phyloP scores from a whole-genome alignment of 768 basidiomycete genomes.

The Trametes cinnabarina region DNA sequence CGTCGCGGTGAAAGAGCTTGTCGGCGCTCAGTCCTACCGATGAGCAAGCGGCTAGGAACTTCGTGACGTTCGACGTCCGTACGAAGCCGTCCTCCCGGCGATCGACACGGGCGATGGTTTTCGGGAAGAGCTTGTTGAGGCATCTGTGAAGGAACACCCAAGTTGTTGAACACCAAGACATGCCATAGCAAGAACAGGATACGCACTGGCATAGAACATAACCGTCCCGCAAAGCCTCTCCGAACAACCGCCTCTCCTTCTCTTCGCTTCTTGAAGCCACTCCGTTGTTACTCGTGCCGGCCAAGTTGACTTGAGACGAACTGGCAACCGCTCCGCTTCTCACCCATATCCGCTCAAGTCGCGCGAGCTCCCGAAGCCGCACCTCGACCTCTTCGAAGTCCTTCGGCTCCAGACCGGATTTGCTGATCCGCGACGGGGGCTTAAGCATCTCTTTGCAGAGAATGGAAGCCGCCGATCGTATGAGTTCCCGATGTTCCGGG shows the following conservation, averaged over 20 bases:
- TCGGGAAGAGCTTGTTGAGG: slow-evolving; percentile 72
- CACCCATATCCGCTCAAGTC: slow-evolving; percentile 77
- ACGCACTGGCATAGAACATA: slow-evolving; percentile 89
- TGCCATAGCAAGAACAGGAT: not conserved
- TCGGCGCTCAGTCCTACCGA: slow-evolving; percentile 60
- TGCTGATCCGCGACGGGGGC: slow-evolving; percentile 55
- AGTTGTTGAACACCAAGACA: not conserved
- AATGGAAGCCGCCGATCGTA: slow-evolving; percentile 61
- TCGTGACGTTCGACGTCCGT: slow-evolving; percentile 69
- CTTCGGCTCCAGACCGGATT: slow-evolving; percentile 45
- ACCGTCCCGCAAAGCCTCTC: slow-evolving; percentile 78
- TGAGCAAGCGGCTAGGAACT: slow-evolving; percentile 74
- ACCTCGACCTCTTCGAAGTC: slow-evolving; percentile 80
- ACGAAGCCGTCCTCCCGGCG: slow-evolving; percentile 63
- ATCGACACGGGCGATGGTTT: slow-evolving; percentile 60
- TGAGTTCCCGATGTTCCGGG: slow-evolving; percentile 63
- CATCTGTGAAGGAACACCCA: slow-evolving; percentile 45
- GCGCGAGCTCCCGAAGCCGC: slow-evolving; percentile 53
- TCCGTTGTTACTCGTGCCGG: slow-evolving; percentile 29
- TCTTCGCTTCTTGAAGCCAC: slow-evolving; percentile 63
- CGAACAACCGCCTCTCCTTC: slow-evolving; percentile 68
- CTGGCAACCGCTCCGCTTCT: slow-evolving; percentile 53
- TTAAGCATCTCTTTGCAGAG: slow-evolving; percentile 66
- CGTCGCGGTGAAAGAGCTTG: slow-evolving; percentile 67
- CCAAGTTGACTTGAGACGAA: slow-evolving; percentile 36